Evolutionary conservation across 306 rosid genomes (phyloP), one percentile per base, ranked within the genome.

Genomic region (Castanea crenata): DNA sequence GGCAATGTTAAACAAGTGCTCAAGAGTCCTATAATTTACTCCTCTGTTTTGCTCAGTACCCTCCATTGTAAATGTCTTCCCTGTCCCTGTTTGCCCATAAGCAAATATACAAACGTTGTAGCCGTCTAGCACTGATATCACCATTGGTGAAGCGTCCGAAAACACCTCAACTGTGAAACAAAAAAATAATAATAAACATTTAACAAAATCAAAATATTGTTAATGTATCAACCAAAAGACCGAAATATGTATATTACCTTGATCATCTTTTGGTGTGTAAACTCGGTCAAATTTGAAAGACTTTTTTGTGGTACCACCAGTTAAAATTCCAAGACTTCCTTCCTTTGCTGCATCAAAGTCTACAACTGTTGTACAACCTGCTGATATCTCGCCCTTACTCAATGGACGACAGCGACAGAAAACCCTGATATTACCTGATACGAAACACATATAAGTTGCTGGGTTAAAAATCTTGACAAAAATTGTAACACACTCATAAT

Each of bases 31-130:
- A 70, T 93, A 93, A 78, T 93, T 93, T 51, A 93, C 97, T 80
- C 98, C 98, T 85, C 98, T 87, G 25, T 90, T 93, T 63, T 85
- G 87, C 73, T 88, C 88, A 34, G 89, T 89, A 74, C 98, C 98
- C 87, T 93, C 98, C 98, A 93, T 93, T 59, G 98, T 93, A 78
- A 93, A 93, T 63, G 98, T 93, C 85, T 93, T 93, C 65, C 98
- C 97, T 5, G 97, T 93, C 83, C 97, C 98, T 65, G 98, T 93
- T 88, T 93, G 97, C 72, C 98, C 98, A 7, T 91, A 93, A 61
- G 98, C 98, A 91, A 93, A 93, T 69, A 93, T 93, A 77, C 97
- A 93, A 10, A 93, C 98, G 18, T 93, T 93, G 86, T 89, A 91
- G 80, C 98, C 97, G 14, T 93, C 98, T 74, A 93, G 69, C 71